A percentile compares a stretch with the other conserved stretches of the same genome.
These are phyloP conservation scores for Podospora anserina DNA, from an alignment of 495 filamentous ascomycete genomes.

Conservation along the genomic window DNA sequence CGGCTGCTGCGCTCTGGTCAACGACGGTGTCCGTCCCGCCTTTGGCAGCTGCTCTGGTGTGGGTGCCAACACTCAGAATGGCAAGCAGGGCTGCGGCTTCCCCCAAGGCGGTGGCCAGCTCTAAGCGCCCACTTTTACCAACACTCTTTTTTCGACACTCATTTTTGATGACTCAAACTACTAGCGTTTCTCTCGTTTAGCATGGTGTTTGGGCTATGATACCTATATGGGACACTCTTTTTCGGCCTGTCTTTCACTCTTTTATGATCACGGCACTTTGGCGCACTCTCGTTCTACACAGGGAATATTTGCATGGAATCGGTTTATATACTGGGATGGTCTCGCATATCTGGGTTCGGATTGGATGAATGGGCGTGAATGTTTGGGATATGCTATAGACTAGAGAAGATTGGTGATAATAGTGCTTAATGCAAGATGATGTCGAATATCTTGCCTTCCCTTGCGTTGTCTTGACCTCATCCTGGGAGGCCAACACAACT, in stretches of 20 bases:
- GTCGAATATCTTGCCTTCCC: too few species aligned
- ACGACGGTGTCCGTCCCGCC: conserved; percentile 23
- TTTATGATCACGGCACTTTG: not conserved
- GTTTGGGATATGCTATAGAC: too few species aligned
- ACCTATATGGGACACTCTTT: not conserved
- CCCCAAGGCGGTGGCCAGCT: conserved; percentile 17
- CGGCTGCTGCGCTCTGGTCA: conserved; percentile 27
- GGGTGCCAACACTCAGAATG: conserved; percentile 40
- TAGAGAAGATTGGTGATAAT: too few species aligned
- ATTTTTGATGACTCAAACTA: not conserved
- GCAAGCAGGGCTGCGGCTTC: conserved; percentile 50
- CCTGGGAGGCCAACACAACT: too few species aligned
- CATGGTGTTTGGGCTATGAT: conserved; percentile 1
- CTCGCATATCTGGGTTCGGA: not conserved
- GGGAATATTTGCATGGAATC: not conserved
- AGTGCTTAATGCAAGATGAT: too few species aligned
- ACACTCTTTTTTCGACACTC: not conserved
- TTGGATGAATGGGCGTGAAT: not conserved
- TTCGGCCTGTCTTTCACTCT: not conserved
- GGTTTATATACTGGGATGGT: not conserved
- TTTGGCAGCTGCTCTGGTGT: conserved; percentile 42
- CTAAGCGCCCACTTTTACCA: not conserved
- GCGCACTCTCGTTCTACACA: not conserved
- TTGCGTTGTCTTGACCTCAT: too few species aligned
- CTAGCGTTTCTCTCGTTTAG: not conserved